Evolutionary conservation across 371 early-diverging fungal species (phyloP).

Genomic region (Mortierella sp.): DNA sequence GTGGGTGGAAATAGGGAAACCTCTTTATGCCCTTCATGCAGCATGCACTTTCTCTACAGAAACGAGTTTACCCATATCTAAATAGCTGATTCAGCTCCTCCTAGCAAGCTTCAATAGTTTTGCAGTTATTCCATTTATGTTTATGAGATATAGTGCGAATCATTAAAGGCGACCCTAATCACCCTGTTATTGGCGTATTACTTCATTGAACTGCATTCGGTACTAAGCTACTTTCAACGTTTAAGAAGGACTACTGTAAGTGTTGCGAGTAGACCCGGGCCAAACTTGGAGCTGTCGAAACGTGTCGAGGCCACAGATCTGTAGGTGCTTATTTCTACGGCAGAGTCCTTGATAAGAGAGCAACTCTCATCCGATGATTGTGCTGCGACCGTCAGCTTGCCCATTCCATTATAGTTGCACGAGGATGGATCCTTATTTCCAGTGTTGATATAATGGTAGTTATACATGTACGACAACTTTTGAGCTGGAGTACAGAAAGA

Average conservation of each 20-base stretch:
- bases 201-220: no score
- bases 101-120: no score
- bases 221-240: no score
- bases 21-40: no score
- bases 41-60: no score
- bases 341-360: not conserved
- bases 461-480: conserved; percentile 60
- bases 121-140: no score
- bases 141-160: no score
- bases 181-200: no score
- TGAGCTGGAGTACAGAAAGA: conserved; percentile 64
- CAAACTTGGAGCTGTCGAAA: not conserved
- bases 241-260: not conserved
- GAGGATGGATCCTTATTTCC: conserved; percentile 27
- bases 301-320: not conserved
- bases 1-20: no score
- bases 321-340: not conserved
- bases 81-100: no score
- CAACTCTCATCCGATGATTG: conserved; percentile 12
- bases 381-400: conserved; percentile 15
- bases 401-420: conserved; percentile 54
- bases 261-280: not conserved
- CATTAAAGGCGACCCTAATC: no score
- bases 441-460: conserved; percentile 38
- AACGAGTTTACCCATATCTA: no score